phyloP scores from a whole-genome alignment of 768 basidiomycete genomes.

The Phanerodontia chrysosporium region DNA sequence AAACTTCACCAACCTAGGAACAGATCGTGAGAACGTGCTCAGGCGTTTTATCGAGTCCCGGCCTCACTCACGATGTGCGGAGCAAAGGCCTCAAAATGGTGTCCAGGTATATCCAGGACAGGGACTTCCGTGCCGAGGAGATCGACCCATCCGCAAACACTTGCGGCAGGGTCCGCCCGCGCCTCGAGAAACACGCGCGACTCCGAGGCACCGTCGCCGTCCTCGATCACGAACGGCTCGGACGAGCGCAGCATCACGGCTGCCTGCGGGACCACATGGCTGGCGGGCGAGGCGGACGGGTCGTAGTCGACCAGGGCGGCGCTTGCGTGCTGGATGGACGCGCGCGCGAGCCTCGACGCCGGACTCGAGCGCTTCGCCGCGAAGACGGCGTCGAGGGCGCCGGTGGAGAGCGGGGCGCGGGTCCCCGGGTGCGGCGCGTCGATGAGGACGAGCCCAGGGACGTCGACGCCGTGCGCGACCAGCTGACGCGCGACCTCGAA shows the following conservation, averaged over 20 bases:
- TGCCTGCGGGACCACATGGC: constrained; percentile 24
- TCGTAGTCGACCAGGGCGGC: constrained; percentile 44
- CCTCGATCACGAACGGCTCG: constrained; percentile 36
- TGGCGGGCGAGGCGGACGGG: constrained; percentile 23
- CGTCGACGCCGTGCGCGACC: constrained; percentile 33
- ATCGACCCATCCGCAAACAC: constrained; percentile 44
- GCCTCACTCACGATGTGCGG: constrained; percentile 45
- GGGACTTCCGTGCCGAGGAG: constrained; percentile 35
- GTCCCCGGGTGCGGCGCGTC: constrained; percentile 59
- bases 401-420: constrained; percentile 46
- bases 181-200: constrained; percentile 53
- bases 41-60: no score
- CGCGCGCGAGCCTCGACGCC: background rate
- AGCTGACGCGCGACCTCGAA: constrained; percentile 60
- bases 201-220: constrained; percentile 7
- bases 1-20: no score
- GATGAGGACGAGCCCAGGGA: constrained; percentile 59
- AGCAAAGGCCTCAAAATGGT: constrained; percentile 62
- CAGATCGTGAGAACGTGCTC: constrained; percentile 23
- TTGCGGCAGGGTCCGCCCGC: constrained; percentile 30
- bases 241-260: constrained; percentile 52
- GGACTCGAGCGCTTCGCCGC: constrained; percentile 30
- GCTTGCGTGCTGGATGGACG: constrained; percentile 23
- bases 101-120: constrained; percentile 55
- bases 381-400: constrained; percentile 41